phyloP scores from a whole-genome alignment of 2,329 filamentous ascomycete genomes.

The Phaeoacremonium minimum region DNA sequence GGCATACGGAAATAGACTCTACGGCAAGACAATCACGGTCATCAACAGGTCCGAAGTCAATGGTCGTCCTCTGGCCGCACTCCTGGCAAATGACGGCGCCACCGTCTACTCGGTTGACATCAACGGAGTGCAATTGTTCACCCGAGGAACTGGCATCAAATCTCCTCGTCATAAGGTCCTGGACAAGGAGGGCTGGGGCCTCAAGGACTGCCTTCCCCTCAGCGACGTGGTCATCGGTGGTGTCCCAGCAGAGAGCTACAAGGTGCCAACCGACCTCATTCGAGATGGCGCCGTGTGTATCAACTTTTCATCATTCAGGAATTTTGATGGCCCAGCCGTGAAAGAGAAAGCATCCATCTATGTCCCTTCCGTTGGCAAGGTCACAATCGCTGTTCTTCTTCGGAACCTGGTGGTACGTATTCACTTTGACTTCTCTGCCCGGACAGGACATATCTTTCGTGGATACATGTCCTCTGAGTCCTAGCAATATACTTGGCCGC shows the following conservation, averaged over 20 bases:
- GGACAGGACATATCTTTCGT: too few relatives aligned
- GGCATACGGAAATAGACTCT: conserved; percentile 86
- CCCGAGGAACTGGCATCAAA: conserved; percentile 80
- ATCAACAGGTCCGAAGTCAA: conserved; percentile 97
- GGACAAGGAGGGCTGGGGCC: conserved; percentile 73
- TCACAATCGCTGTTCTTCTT: conserved; percentile 88
- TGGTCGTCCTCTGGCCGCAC: conserved; percentile 82
- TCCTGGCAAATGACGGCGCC: conserved; percentile 93
- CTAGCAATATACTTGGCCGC: not conserved
- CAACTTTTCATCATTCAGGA: conserved; percentile 95
- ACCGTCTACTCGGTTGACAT: conserved; percentile 94
- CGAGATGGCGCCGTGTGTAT: conserved; percentile 95
- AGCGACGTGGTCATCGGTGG: conserved; percentile 95
- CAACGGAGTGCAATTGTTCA: conserved; percentile 87
- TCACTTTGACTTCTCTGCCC: too few relatives aligned
- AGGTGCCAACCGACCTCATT: conserved; percentile 79
- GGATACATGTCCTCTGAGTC: too few relatives aligned
- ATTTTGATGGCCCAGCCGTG: conserved; percentile 79
- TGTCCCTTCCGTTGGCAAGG: conserved; percentile 94
- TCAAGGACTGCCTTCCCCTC: conserved; percentile 77
- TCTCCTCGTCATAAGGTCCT: conserved; percentile 82
- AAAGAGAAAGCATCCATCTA: conserved; percentile 97
- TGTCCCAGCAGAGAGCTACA: conserved; percentile 83
- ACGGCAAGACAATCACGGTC: conserved; percentile 91
- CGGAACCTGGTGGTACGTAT: conserved; percentile 78